These are phyloP conservation scores for Spirogloea muscicola DNA, from an alignment of 139 green algal species.

Conservation along the genomic window DNA sequence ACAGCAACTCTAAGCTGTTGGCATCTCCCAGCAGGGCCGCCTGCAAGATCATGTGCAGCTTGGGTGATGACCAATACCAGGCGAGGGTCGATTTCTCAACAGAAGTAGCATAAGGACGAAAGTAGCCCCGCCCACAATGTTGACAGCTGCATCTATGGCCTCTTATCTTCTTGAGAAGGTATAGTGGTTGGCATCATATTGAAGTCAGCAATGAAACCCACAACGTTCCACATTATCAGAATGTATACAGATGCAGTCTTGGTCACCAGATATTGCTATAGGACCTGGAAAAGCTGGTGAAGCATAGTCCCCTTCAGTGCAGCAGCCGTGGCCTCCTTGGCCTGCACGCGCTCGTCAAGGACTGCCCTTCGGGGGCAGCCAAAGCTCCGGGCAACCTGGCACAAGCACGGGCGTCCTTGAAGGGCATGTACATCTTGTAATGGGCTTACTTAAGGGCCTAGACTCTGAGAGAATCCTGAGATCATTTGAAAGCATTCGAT, in stretches of 20 bases:
- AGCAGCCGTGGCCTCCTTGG: slow-evolving; percentile 6
- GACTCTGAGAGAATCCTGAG: no score
- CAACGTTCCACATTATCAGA: background rate
- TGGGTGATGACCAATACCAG: background rate
- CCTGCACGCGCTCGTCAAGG: slow-evolving; percentile 27
- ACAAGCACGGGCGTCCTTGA: no score
- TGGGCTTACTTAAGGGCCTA: no score
- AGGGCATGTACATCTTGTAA: no score
- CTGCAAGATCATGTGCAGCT: background rate
- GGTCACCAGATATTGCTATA: background rate
- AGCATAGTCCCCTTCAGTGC: slow-evolving; percentile 39
- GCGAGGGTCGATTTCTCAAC: no score
- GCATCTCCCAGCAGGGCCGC: background rate
- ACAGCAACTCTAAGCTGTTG: background rate
- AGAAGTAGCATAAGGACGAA: no score
- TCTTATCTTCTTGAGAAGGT: no score
- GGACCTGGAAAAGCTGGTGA: slow-evolving; percentile 48
- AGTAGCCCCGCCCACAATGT: no score
- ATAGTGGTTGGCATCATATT: no score
- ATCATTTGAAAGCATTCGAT: no score
- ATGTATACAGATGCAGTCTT: background rate
- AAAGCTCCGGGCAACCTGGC: slow-evolving; percentile 44
- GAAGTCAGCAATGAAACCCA: background rate
- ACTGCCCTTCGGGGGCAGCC: slow-evolving; percentile 26
- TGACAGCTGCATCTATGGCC: no score